These are phyloP conservation scores for Moesziomyces parantarcticus DNA, from an alignment of 1,284 basidiomycete species.

Conservation along the genomic window DNA sequence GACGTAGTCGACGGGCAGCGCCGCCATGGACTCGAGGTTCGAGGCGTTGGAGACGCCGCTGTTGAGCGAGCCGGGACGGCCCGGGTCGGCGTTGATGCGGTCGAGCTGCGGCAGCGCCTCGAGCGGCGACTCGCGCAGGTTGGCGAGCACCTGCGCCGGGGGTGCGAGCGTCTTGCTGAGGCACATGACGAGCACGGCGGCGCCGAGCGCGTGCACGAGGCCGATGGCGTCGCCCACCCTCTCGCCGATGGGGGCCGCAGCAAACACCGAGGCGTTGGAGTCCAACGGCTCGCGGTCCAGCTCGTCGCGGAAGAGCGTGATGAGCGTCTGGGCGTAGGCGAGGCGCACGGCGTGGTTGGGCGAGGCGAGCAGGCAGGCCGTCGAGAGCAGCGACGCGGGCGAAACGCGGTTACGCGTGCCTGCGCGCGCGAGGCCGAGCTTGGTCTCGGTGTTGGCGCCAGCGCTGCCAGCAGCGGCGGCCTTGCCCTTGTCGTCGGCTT, in stretches of 20 bases:
- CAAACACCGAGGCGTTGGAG: constrained; percentile 26
- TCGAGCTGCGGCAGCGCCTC: constrained; percentile 70
- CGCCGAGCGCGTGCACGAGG: constrained; percentile 55
- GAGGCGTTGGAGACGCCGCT: constrained; percentile 12
- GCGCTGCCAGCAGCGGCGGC: too few species aligned
- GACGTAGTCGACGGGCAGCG: constrained; percentile 79
- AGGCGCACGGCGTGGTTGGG: constrained; percentile 54
- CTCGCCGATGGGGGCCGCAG: constrained; percentile 36
- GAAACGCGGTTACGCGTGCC: constrained; percentile 55
- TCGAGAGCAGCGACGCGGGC: constrained; percentile 40
- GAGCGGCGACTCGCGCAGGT: constrained; percentile 59
- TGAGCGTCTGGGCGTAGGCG: constrained; percentile 58
- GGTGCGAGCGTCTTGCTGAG: constrained; percentile 56
- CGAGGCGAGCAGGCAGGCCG: constrained; percentile 51
- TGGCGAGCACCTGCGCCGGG: constrained; percentile 18
- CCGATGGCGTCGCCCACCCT: constrained; percentile 47
- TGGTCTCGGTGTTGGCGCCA: constrained; percentile 16
- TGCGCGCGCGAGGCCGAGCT: constrained; percentile 40
- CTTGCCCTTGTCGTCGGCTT: constrained; percentile 48
- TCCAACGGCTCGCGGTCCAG: constrained; percentile 37
- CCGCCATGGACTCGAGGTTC: constrained; percentile 37
- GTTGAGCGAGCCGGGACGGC: constrained; percentile 36
- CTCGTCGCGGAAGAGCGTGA: constrained; percentile 52
- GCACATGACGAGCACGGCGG: constrained; percentile 55
- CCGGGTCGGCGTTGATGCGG: constrained; percentile 70